Percentiles rank a stretch among this genome's conserved stretches.
Conservation (phyloP, 225 moss, liverwort and hornwort species). For the Rhytidiadelphus loreus region DNA sequence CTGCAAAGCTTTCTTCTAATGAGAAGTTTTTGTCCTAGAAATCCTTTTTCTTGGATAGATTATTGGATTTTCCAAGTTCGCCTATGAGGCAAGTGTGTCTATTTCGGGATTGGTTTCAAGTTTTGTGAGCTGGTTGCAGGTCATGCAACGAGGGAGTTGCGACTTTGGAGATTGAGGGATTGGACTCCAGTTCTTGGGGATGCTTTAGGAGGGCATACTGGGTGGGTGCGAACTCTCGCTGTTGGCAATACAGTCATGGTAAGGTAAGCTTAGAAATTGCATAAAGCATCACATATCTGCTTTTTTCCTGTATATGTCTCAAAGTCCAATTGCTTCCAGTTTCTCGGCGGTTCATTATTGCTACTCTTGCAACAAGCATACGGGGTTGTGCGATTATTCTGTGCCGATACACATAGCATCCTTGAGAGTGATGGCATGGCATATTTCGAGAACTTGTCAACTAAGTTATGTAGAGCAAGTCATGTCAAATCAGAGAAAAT, state of each 20-base stretch:
- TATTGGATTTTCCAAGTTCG: background rate
- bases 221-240: slow-evolving; percentile 43
- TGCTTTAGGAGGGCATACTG: slow-evolving; percentile 32
- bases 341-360: background rate
- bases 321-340: background rate
- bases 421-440: background rate
- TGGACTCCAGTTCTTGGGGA: slow-evolving; percentile 7
- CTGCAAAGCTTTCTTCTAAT: background rate
- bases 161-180: slow-evolving; percentile 19
- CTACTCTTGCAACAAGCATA: background rate
- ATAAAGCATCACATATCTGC: background rate
- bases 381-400: background rate
- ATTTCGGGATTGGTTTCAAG: background rate
- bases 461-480: background rate
- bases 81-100: background rate
- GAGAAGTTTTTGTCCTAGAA: background rate
- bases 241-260: slow-evolving; percentile 19
- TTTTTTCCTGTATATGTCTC: background rate
- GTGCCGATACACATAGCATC: background rate
- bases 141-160: slow-evolving; percentile 28
- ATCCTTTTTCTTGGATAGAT: background rate
- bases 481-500: background rate
- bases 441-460: background rate
- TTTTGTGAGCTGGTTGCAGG: background rate
- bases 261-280: slow-evolving; percentile 8